Evolutionary conservation across 2,329 filamentous ascomycete genomes (phyloP).

Genomic region (Thermomyces lanuginosus): DNA sequence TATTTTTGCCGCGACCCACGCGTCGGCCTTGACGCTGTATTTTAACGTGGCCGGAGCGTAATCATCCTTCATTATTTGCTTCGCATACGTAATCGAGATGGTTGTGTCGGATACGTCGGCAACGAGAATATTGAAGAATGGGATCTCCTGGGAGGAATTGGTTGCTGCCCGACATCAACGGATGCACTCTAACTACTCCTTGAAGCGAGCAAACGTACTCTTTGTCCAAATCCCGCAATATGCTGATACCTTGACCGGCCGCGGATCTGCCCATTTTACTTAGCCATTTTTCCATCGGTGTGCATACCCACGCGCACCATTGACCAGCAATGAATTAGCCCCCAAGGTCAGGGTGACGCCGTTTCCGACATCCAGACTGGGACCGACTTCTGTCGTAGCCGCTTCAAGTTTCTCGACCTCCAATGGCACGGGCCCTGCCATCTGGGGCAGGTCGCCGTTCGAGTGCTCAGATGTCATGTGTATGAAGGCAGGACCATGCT

Average conservation of each 20-base stretch:
- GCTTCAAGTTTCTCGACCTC: too few species aligned
- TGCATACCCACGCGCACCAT: slow-evolving; percentile 36
- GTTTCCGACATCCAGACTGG: slow-evolving; percentile 38
- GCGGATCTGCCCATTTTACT: too few species aligned
- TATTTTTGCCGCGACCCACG: slow-evolving; percentile 31
- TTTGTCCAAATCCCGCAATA: slow-evolving; percentile 5
- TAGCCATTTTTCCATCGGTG: too few species aligned
- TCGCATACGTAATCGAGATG: slow-evolving; percentile 58
- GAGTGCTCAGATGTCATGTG: too few species aligned
- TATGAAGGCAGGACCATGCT: too few species aligned
- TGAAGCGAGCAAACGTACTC: slow-evolving; percentile 1
- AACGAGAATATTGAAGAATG: slow-evolving; percentile 74
- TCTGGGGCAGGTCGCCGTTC: too few species aligned
- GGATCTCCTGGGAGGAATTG: slow-evolving; percentile 44
- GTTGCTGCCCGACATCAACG: slow-evolving; percentile 18
- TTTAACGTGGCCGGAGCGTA: slow-evolving; percentile 46
- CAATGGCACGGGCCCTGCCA: too few species aligned
- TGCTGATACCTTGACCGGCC: too few species aligned
- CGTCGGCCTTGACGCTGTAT: slow-evolving; percentile 42
- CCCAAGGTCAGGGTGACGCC: slow-evolving; percentile 45
- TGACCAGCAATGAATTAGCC: slow-evolving; percentile 43
- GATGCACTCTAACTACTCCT: background rate
- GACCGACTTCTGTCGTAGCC: too few species aligned
- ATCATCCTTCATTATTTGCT: slow-evolving; percentile 40
- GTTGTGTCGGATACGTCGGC: slow-evolving; percentile 46